These are phyloP conservation scores for Podila epigama DNA, from an alignment of 192 early-diverging fungal species.

Conservation along the genomic window DNA sequence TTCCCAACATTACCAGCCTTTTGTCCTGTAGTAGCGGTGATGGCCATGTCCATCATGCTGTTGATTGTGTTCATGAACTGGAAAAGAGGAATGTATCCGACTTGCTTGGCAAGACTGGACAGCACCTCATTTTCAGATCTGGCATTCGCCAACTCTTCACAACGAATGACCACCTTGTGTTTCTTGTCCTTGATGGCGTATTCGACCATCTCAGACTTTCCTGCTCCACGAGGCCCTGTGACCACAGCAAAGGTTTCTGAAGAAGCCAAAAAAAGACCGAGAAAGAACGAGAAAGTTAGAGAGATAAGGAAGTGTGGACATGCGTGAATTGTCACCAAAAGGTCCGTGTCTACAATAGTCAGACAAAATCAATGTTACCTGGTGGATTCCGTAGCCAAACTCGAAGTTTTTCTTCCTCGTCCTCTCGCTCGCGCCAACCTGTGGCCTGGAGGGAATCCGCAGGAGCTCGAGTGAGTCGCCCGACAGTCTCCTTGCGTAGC, in stretches of 20 bases:
- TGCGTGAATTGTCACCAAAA: too few relatives aligned
- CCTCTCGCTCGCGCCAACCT: conserved; percentile 66
- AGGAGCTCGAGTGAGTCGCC: conserved; percentile 40
- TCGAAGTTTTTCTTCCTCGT: conserved; percentile 62
- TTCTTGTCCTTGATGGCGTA: conserved; percentile 70
- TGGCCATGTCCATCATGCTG: conserved; percentile 77
- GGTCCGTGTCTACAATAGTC: background rate
- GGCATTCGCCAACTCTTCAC: conserved; percentile 77
- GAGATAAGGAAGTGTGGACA: too few relatives aligned
- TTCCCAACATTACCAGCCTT: conserved; percentile 81
- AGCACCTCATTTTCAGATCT: conserved; percentile 79
- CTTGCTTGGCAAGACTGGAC: conserved; percentile 78
- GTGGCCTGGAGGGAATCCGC: conserved; percentile 36
- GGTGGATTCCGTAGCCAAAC: conserved; percentile 65
- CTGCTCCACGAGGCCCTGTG: conserved; percentile 84
- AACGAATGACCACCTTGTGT: conserved; percentile 82
- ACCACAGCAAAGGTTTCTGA: conserved; percentile 87
- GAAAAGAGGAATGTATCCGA: conserved; percentile 93
- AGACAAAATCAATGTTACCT: conserved; percentile 49
- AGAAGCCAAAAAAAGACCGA: background rate
- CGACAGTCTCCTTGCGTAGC: conserved; percentile 64
- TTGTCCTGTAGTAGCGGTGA: conserved; percentile 82
- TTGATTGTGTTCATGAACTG: conserved; percentile 72
- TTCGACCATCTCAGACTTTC: conserved; percentile 79
- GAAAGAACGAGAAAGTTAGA: background rate